phyloP scores from a whole-genome alignment of 2,329 filamentous ascomycete species.

The Epichloe glyceriae region DNA sequence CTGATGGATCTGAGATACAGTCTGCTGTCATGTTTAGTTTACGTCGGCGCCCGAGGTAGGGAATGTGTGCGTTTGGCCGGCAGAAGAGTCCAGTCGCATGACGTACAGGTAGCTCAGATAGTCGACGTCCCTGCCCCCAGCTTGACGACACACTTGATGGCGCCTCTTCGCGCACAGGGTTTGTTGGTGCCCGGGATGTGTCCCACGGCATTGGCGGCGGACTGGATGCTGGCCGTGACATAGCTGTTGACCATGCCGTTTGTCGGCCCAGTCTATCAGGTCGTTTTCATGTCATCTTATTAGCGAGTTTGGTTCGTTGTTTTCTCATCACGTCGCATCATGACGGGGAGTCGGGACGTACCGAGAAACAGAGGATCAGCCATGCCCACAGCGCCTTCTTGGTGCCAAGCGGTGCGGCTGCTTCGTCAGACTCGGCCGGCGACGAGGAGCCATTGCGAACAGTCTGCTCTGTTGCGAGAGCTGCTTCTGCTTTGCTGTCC shows the following conservation, averaged over 20 bases:
- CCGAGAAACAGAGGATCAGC: constrained; percentile 11
- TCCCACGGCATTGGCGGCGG: constrained; percentile 10
- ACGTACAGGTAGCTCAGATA: constrained; percentile 11
- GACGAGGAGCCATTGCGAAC: not conserved
- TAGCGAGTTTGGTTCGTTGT: too few relatives aligned
- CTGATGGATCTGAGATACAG: constrained; percentile 10
- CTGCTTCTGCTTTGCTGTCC: not conserved
- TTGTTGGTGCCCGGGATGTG: constrained; percentile 9
- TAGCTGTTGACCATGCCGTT: constrained; percentile 10
- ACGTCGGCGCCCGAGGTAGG: not conserved
- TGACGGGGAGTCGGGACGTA: not conserved
- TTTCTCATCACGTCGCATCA: too few relatives aligned
- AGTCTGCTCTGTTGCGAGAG: not conserved
- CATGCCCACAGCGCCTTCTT: constrained; percentile 10
- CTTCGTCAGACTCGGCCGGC: not conserved
- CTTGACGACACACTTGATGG: constrained; percentile 10
- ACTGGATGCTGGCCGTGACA: constrained; percentile 11
- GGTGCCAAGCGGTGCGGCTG: constrained; percentile 3
- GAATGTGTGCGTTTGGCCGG: too few relatives aligned
- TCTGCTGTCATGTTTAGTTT: not conserved
- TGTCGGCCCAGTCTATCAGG: constrained; percentile 9
- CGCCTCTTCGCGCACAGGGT: constrained; percentile 10
- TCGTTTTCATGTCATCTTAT: not conserved
- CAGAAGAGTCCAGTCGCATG: not conserved
- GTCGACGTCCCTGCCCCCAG: constrained; percentile 10